phyloP scores from a whole-genome alignment of 2,329 filamentous ascomycete genomes.

The Sclerotinia minor region DNA sequence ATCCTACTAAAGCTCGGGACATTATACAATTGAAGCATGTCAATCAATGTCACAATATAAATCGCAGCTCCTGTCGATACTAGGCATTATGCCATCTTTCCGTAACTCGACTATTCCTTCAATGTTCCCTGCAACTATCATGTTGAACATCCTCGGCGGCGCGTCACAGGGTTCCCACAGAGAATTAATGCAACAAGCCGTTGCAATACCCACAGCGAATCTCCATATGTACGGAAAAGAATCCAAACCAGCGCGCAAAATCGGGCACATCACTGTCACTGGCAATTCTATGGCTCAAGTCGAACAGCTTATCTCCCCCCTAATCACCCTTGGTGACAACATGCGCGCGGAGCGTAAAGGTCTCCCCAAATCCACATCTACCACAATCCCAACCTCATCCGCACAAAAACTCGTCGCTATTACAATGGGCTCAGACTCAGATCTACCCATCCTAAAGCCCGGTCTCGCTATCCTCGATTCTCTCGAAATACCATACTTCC shows the following conservation, averaged over 20 bases:
- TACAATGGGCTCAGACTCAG: slow-evolving; percentile 77
- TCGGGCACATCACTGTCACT: slow-evolving; percentile 88
- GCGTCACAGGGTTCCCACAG: slow-evolving; percentile 64
- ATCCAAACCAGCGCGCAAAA: slow-evolving; percentile 85
- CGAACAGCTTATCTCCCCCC: slow-evolving; percentile 65
- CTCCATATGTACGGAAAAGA: slow-evolving; percentile 93
- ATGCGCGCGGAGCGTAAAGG: slow-evolving; percentile 55
- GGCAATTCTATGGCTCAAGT: slow-evolving; percentile 65
- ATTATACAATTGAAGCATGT: slow-evolving; percentile 92
- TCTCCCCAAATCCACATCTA: slow-evolving; percentile 44
- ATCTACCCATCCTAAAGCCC: slow-evolving; percentile 73
- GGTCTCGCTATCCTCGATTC: slow-evolving; percentile 49
- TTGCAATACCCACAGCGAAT: slow-evolving; percentile 57
- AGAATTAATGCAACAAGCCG: slow-evolving; percentile 52
- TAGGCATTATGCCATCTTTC: slow-evolving; percentile 52
- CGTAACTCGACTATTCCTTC: slow-evolving; percentile 43
- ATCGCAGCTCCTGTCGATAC: slow-evolving; percentile 75
- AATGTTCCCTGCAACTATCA: slow-evolving; percentile 55
- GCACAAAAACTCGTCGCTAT: slow-evolving; percentile 64
- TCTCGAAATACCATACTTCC: slow-evolving; percentile 71
- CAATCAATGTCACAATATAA: slow-evolving; percentile 87
- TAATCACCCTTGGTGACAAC: slow-evolving; percentile 64
- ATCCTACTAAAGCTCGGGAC: slow-evolving; percentile 70
- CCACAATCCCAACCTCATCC: slow-evolving; percentile 38
- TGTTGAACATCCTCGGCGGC: slow-evolving; percentile 80